These are phyloP conservation scores for Cruciata laevipes DNA, from an alignment of 257 asterid genomes.

Conservation along the genomic window DNA sequence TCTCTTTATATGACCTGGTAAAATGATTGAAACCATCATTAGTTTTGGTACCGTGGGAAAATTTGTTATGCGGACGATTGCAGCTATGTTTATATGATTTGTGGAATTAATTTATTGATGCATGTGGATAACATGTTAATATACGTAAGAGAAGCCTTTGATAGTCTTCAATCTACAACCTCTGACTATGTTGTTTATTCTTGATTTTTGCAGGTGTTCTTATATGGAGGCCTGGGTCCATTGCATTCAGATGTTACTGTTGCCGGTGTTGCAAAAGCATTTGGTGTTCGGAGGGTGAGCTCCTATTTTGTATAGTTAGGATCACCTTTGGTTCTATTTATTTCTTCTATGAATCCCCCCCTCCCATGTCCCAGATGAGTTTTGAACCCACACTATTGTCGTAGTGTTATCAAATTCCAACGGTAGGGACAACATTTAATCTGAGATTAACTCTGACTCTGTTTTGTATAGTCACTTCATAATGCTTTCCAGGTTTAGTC, in stretches of 20 bases:
- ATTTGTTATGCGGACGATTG: not conserved
- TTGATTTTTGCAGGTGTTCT: slow-evolving; percentile 52
- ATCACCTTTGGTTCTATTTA: slow-evolving; percentile 2
- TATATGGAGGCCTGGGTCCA: slow-evolving; percentile 88
- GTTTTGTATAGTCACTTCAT: not conserved
- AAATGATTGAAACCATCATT: not conserved
- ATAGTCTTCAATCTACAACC: not conserved
- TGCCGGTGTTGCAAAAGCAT: slow-evolving; percentile 96
- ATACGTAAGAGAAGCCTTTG: slow-evolving; percentile 3
- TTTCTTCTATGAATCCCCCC: not conserved
- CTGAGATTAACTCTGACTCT: slow-evolving; percentile 3
- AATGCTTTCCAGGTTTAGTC: not conserved
- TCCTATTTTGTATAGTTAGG: not conserved
- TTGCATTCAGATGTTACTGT: slow-evolving; percentile 82
- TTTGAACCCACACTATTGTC: not conserved
- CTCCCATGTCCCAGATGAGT: not conserved
- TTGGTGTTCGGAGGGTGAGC: slow-evolving; percentile 82
- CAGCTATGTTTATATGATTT: not conserved
- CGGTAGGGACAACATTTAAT: not conserved
- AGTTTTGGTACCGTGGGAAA: not conserved
- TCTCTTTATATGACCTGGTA: not conserved
- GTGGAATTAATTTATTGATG: slow-evolving; percentile 1
- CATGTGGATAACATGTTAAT: not conserved
- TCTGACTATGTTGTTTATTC: slow-evolving; percentile 5
- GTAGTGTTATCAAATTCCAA: not conserved